A percentile compares a stretch with the other conserved stretches of the same genome.
These are phyloP conservation scores for Globisporangium barbulae DNA, from an alignment of 352 stramenopile species.

Conservation along the genomic window DNA sequence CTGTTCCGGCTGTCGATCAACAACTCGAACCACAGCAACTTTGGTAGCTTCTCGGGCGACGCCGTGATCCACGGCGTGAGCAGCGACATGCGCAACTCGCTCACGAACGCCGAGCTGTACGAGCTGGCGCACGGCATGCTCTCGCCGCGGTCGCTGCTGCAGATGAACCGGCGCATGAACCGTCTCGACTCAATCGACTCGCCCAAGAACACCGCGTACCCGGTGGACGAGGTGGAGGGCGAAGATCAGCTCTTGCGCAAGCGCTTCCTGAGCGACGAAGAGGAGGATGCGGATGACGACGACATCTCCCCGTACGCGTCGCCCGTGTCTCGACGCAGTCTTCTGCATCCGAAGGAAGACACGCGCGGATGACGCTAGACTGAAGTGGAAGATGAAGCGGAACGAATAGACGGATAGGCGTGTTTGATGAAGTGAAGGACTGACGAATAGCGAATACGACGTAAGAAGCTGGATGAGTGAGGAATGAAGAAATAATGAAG, in stretches of 20 bases:
- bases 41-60: conserved; percentile 10
- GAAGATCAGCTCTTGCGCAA: background rate
- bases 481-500: background rate
- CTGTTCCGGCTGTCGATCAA: conserved; percentile 38
- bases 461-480: background rate
- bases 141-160: conserved; percentile 62
- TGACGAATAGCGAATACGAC: conserved; percentile 2
- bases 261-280: conserved; percentile 19
- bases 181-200: conserved; percentile 77
- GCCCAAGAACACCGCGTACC: conserved; percentile 36
- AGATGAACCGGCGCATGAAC: conserved; percentile 61
- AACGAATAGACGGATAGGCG: background rate
- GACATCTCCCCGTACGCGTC: conserved; percentile 21
- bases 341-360: conserved; percentile 24
- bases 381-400: background rate
- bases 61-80: conserved; percentile 16
- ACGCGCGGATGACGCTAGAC: conserved; percentile 19
- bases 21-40: background rate
- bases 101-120: conserved; percentile 77
- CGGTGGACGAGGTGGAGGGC: conserved; percentile 35
- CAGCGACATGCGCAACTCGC: conserved; percentile 24
- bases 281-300: conserved; percentile 9
- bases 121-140: conserved; percentile 77
- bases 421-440: background rate
- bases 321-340: conserved; percentile 20